Percentiles rank a stretch among this genome's conserved stretches.
Evolutionary conservation across 495 filamentous ascomycete genomes (phyloP).

Genomic region (Chaetomium tenue): DNA sequence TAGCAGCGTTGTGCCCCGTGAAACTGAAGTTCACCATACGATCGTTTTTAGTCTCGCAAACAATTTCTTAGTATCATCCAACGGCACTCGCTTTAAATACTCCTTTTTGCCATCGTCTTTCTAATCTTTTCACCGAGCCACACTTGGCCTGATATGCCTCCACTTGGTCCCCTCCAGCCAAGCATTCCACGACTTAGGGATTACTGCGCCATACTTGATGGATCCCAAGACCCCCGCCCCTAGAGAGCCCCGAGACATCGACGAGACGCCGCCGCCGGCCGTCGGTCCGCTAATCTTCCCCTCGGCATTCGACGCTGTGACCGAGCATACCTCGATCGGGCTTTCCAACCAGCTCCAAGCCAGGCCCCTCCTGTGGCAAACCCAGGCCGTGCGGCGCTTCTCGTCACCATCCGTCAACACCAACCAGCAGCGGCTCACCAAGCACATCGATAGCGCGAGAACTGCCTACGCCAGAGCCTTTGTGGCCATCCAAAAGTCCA

Average conservation of each 20-base stretch:
- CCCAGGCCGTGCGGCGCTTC: conserved; percentile 19
- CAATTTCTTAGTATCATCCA: neutral
- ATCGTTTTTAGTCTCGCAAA: neutral
- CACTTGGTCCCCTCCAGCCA: neutral
- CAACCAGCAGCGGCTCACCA: conserved; percentile 8
- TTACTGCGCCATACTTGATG: neutral
- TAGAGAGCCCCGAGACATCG: neutral
- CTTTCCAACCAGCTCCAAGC: neutral
- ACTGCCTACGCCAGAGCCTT: conserved; percentile 19
- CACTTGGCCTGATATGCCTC: conserved; percentile 3
- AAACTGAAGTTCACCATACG: neutral
- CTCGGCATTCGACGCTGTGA: conserved; percentile 3
- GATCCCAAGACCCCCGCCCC: neutral
- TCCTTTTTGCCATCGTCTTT: neutral
- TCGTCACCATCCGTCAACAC: conserved; percentile 11
- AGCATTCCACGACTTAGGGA: neutral
- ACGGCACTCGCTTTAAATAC: neutral
- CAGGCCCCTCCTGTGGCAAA: conserved; percentile 3
- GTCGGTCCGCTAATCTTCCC: neutral
- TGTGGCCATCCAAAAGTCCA: conserved; percentile 16
- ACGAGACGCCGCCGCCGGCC: neutral
- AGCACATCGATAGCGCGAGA: conserved; percentile 14
- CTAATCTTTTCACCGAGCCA: neutral
- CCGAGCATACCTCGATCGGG: conserved; percentile 1
- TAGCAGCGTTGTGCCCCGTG: neutral